Evolutionary conservation across 2,329 filamentous ascomycete species (phyloP), one percentile per base, ranked within the genome.

Genomic region (Paecilomyces dactylethromorphus): DNA sequence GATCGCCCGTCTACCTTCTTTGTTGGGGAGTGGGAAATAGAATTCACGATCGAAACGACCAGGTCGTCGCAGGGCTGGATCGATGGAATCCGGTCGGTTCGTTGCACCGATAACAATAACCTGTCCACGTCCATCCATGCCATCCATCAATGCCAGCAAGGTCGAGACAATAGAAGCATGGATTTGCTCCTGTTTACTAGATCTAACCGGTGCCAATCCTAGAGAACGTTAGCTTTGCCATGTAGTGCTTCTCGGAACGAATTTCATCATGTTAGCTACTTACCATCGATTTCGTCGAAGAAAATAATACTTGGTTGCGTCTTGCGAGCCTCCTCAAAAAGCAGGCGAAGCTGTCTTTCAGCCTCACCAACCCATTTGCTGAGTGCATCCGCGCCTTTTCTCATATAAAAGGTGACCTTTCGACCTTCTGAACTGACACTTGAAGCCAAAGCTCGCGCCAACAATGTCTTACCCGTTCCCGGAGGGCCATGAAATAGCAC

Each of bases 341-440:
- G 82, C 59, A 97, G 79, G 53, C 94, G 87, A 57, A 99, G 84
- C 72, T 99, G 94, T 75, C 93, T 89, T 76, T 99, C 94, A 10
- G 95, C 94, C 76, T 99, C 94, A 71, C 94, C 94, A 56, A 99
- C 94, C 94, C 94, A 99, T 76, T 99, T 99, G 75, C 92, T 97
- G 62, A 99, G 80, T 15, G 92, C 92, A 82, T 99, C 94, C 24
- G 94, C 95, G 71, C 94, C 95, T 76, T 99, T 99, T 61, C 94
- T 89, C 94, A 99, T 99, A 76, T 97, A 99, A 68, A 99, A 99
- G 0, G 92, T 97, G 63, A 99, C 94, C 73, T 97, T 97, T 65
- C 89, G 88, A 22, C 93, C 93, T 55, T 93, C 89, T 12, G 89
- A 86, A 63, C 91, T 92, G 60, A 96, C 89, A 61, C 90, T 95